A percentile compares a stretch with the other conserved stretches of the same genome.
phyloP scores from a whole-genome alignment of 2,329 filamentous ascomycete genomes.

The Pseudocercospora ulei region DNA sequence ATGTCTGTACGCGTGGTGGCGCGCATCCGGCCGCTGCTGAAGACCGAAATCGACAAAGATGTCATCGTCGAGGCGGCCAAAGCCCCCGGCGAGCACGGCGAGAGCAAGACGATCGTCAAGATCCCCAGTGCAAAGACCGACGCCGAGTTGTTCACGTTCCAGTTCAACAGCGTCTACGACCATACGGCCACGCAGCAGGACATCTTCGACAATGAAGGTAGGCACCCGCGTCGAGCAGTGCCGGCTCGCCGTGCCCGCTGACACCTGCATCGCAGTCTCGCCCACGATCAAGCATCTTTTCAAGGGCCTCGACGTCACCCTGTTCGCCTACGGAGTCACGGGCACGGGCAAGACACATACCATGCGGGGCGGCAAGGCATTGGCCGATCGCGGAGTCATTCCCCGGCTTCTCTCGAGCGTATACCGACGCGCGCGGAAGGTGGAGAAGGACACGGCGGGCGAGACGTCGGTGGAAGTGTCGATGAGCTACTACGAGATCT shows the following conservation, averaged over 20 bases:
- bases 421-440: constrained; percentile 53
- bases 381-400: constrained; percentile 57
- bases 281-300: constrained; percentile 88
- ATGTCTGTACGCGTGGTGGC: constrained; percentile 74
- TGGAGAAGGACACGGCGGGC: constrained; percentile 43
- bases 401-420: constrained; percentile 52
- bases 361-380: constrained; percentile 58
- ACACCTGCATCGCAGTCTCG: constrained; percentile 54
- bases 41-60: constrained; percentile 77
- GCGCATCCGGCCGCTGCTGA: constrained; percentile 76
- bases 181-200: constrained; percentile 70
- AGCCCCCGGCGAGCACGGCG: constrained; percentile 40
- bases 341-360: constrained; percentile 97
- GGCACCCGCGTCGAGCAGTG: constrained; percentile 25
- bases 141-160: constrained; percentile 80
- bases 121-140: constrained; percentile 94
- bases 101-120: constrained; percentile 54
- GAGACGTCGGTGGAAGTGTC: constrained; percentile 71
- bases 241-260: constrained; percentile 1
- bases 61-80: constrained; percentile 65
- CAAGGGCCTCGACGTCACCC: constrained; percentile 95
- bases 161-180: constrained; percentile 90
- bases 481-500: constrained; percentile 71
- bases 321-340: constrained; percentile 93
- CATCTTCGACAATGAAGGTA: constrained; percentile 82